These are phyloP conservation scores for Candida coquimbonensis DNA, from an alignment of 805 yeast genomes.

Conservation along the genomic window DNA sequence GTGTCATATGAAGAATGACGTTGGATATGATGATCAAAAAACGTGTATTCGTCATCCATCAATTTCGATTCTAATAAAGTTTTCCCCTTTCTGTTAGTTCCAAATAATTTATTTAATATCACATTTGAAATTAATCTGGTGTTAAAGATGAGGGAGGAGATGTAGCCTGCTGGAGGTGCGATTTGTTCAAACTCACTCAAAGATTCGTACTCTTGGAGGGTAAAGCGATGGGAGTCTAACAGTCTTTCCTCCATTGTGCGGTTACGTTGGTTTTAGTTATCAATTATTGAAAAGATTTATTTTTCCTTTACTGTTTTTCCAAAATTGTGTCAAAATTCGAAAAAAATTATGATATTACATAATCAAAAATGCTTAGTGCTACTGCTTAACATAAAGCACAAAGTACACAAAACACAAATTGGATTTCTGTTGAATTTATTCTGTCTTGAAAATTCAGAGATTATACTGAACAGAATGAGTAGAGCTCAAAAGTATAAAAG, in stretches of 20 bases:
- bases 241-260: conserved; percentile 4
- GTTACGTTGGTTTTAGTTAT: no score
- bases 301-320: neutral
- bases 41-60: conserved; percentile 13
- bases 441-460: no score
- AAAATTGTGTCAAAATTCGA: neutral
- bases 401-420: no score
- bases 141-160: neutral
- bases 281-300: no score
- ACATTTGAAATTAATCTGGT: neutral
- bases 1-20: conserved; percentile 6
- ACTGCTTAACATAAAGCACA: no score
- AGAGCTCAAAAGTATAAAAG: no score
- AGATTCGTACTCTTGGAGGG: conserved; percentile 13
- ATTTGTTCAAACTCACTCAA: conserved; percentile 16
- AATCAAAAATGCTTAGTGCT: no score
- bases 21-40: conserved; percentile 9
- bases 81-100: neutral
- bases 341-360: no score
- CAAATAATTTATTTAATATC: neutral
- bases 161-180: neutral
- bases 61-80: conserved; percentile 15
- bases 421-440: no score
- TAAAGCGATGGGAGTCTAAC: neutral
- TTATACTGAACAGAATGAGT: no score